Percentiles rank a stretch among this genome's conserved stretches.
Evolutionary conservation across 2,329 filamentous ascomycete species (phyloP).

Genomic region (Trichophyton mentagrophytes): DNA sequence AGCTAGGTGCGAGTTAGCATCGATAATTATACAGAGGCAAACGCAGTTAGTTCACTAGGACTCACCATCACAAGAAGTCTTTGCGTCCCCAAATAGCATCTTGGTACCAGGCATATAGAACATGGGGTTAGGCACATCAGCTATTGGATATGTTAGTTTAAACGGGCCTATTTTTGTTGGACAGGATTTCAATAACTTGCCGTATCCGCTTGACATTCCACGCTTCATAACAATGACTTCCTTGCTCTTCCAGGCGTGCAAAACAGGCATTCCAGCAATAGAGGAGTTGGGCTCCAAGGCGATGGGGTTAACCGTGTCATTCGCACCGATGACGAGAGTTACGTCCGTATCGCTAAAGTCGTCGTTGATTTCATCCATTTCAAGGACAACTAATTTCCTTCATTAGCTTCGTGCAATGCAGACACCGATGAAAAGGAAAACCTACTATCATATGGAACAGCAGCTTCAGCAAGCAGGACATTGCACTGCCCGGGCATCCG

Average conservation of each 20-base stretch:
- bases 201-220: slow-evolving; percentile 77
- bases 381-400: slow-evolving; percentile 50
- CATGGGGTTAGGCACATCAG: slow-evolving; percentile 86
- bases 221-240: slow-evolving; percentile 89
- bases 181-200: slow-evolving; percentile 33
- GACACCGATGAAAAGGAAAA: background rate
- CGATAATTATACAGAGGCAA: background rate
- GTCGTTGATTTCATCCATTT: slow-evolving; percentile 95
- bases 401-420: background rate
- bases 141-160: slow-evolving; percentile 29
- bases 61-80: slow-evolving; percentile 65
- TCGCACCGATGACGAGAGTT: slow-evolving; percentile 79
- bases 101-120: slow-evolving; percentile 81
- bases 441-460: slow-evolving; percentile 68
- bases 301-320: slow-evolving; percentile 86
- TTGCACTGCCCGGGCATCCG: slow-evolving; percentile 93
- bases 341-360: slow-evolving; percentile 78
- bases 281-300: slow-evolving; percentile 69
- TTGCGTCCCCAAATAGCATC: slow-evolving; percentile 89
- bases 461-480: slow-evolving; percentile 75
- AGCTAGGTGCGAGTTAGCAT: slow-evolving; percentile 7
- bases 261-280: slow-evolving; percentile 84
- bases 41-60: too few species aligned
- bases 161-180: too few species aligned
- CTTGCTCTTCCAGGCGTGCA: slow-evolving; percentile 90